Evolutionary conservation across 768 basidiomycete genomes (phyloP), one percentile per base, ranked within the genome.

Genomic region (Boletus pseudopeckii): DNA sequence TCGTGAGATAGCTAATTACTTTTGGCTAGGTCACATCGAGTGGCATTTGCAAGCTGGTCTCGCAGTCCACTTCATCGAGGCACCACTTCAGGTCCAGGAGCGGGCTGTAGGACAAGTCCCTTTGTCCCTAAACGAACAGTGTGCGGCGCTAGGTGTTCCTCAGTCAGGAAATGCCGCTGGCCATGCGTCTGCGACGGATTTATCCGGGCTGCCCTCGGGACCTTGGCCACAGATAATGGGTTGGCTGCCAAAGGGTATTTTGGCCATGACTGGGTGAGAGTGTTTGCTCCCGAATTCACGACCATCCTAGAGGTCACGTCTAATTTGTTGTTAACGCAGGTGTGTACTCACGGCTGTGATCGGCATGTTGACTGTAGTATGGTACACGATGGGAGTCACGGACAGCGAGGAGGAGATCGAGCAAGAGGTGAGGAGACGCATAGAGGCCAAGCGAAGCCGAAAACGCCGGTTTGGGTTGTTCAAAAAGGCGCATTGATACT

Each of bases 101-200:
- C 74, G 75, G 17, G 59, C 65, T 8, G 70, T 69, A 43, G 66
- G 58, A 18, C 70, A 53, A 15, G 66, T 87, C 26, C 92, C 93
- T 0, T 75, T 80, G 11, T 69, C 59, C 36, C 58, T 96, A 61
- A 73, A 72, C 49, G 84, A 92, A 56, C 87, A 98, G 56, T 99
- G 96, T 70, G 68, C 74, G 2, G 74, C 79, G 24, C 82, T 80
- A 38, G 78, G 80, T 10, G 65, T 79, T 39, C 81, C 84, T 1
- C 72, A 71, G 5, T 80, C 80, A 1, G 96, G 96, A 11, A 99
- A 99, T 69, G 93, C 92, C 1, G 96, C 90, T 13, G 96, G 96
- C 0, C 78, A 82, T 58, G 78, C 78, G 3, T 84, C 82, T 20
- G 71, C 82, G 14, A 83, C 83, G 9, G 87, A 97, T 64, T 77